These are phyloP conservation scores for Salix caprea DNA, from an alignment of 345 rosid genomes.

Conservation along the genomic window DNA sequence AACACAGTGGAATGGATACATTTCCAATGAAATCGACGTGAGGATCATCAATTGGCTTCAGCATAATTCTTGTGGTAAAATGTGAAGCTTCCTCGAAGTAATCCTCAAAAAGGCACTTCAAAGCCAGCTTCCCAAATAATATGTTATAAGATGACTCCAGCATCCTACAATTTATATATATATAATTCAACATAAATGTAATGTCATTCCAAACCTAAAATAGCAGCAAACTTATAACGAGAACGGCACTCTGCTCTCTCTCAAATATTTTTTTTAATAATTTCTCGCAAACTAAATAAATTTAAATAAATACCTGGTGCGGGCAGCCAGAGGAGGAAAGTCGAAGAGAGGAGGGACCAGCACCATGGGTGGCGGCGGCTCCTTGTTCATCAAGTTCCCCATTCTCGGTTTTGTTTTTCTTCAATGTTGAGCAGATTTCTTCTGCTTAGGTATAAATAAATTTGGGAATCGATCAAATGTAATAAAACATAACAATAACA, in stretches of 20 bases:
- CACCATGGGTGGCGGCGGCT: conserved; percentile 79
- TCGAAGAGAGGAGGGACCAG: conserved; percentile 91
- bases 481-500: too few relatives aligned
- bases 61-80: conserved; percentile 59
- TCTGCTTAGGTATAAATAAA: background rate
- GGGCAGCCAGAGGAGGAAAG: conserved; percentile 87
- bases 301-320: conserved; percentile 46
- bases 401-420: conserved; percentile 14
- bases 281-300: background rate
- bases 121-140: conserved; percentile 78
- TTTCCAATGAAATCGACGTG: conserved; percentile 86
- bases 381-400: conserved; percentile 61
- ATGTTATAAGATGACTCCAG: conserved; percentile 72
- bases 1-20: conserved; percentile 40
- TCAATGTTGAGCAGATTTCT: background rate
- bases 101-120: conserved; percentile 76
- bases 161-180: conserved; percentile 51
- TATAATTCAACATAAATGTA: too few relatives aligned
- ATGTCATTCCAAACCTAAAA: background rate
- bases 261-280: too few relatives aligned
- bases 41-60: conserved; percentile 90
- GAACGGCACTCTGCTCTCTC: too few relatives aligned
- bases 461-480: background rate
- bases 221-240: too few relatives aligned
- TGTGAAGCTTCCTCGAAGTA: conserved; percentile 73